Evolutionary conservation across 768 basidiomycete genomes (phyloP), one percentile per base, ranked within the genome.

Genomic region (Rubroboletus satanas): DNA sequence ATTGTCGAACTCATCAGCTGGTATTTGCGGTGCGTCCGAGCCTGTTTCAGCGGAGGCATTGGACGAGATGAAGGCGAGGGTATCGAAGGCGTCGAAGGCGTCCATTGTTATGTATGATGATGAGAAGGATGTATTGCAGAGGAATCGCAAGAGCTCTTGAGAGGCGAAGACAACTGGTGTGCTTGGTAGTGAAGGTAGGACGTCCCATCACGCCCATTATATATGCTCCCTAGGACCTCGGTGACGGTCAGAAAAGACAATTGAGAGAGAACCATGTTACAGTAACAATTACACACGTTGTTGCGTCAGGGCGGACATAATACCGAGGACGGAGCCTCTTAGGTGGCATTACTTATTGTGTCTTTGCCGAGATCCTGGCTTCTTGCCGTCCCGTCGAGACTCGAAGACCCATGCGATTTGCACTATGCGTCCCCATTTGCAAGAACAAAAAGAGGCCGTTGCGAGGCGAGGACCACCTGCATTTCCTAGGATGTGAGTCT

Each of bases 1-100:
- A 6, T 44, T 44, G 14, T 31, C 5, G 8, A 21, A 7, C 15
- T 18, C 12, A 3, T 47, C 18, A 17, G 23, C 45, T 33, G 32
- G 45, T 35, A 47, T 21, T 21, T 47, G 21, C 3, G 33, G 21
- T 15, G 9, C 8, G 21, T 7, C 23, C 18, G 79, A 83, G 58
- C 90, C 88, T 63, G 60, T 58, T 29, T 43, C 49, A 21, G 26
- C 21, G 10, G 57, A 36, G 33, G n/a, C 32, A 3, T 43, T 12
- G 29, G 54, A 33, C n/a, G 47, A 11, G 11, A 45, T 2, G 26
- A 52, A 37, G 21, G 31, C 26, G 28, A 59, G 35, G 31, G 35
- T 14, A 26, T 1, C 26, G 0, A 26, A 26, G 26, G 26, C 26
- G 26, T 26, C 26, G 26, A 26, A 57, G 4, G 38, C 17, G 54